A percentile compares a stretch with the other conserved stretches of the same genome.
These are phyloP conservation scores for Gymnopilus dilepis DNA, from an alignment of 768 basidiomycete species.

Conservation along the genomic window DNA sequence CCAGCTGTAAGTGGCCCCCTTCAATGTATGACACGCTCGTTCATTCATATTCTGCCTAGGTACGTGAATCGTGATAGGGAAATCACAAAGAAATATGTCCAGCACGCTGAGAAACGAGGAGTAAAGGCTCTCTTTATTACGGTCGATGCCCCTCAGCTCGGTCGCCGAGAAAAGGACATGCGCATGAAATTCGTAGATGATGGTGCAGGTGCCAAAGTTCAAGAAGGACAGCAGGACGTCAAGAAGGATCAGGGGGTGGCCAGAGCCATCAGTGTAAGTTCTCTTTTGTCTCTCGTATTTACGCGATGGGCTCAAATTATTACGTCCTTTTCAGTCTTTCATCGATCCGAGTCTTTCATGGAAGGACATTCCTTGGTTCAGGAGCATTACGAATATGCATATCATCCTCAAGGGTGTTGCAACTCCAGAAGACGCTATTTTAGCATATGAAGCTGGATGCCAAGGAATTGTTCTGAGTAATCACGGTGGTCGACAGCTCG, in stretches of 20 bases:
- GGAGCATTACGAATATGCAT: slow-evolving; percentile 67
- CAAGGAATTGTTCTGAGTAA: slow-evolving; percentile 30
- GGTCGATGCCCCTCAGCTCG: slow-evolving; percentile 96
- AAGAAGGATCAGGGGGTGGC: slow-evolving; percentile 92
- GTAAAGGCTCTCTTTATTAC: slow-evolving; percentile 96
- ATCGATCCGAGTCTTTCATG: slow-evolving; percentile 91
- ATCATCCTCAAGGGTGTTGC: slow-evolving; percentile 28
- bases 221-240: slow-evolving; percentile 58
- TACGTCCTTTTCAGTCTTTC: slow-evolving; percentile 64
- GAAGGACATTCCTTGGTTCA: slow-evolving; percentile 84
- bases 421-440: slow-evolving; percentile 27
- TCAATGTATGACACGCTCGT: not conserved
- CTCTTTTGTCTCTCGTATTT: not conserved
- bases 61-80: slow-evolving; percentile 91
- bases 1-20: slow-evolving; percentile 62
- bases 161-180: slow-evolving; percentile 97
- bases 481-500: slow-evolving; percentile 40
- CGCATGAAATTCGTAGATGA: slow-evolving; percentile 91
- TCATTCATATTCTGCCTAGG: slow-evolving; percentile 36
- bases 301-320: not conserved
- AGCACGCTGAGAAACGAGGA: slow-evolving; percentile 88
- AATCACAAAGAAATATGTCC: slow-evolving; percentile 83
- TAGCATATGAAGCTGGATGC: slow-evolving; percentile 27
- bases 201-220: slow-evolving; percentile 55
- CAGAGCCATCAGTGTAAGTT: slow-evolving; percentile 83